These are phyloP conservation scores for Mangifera indica DNA, from an alignment of 345 rosid genomes.

Conservation along the genomic window DNA sequence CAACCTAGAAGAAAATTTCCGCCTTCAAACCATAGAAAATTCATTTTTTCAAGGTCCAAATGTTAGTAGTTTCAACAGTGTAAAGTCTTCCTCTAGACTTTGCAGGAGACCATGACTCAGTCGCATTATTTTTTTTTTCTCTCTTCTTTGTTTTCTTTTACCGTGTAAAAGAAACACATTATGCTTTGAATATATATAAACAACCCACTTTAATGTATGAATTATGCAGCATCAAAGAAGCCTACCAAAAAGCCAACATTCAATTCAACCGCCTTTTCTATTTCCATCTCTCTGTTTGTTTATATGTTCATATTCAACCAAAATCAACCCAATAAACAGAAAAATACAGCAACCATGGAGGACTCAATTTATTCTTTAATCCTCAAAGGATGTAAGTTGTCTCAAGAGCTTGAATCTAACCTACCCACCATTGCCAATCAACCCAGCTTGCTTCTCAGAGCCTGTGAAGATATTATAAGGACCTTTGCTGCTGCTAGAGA, in stretches of 20 bases:
- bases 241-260: not conserved
- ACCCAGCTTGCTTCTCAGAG: conserved; percentile 30
- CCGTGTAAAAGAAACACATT: conserved; percentile 13
- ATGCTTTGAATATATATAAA: conserved; percentile 9
- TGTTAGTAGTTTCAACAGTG: conserved; percentile 13
- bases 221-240: conserved; percentile 4
- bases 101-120: conserved; percentile 18
- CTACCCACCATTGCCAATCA: conserved; percentile 31
- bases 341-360: conserved; percentile 26
- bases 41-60: conserved; percentile 10
- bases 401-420: conserved; percentile 47
- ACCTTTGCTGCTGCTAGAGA: conserved; percentile 35
- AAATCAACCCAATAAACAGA: not conserved
- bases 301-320: not conserved
- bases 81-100: conserved; percentile 28
- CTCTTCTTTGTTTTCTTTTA: not conserved
- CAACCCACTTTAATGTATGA: no score
- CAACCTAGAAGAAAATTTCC: not conserved
- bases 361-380: conserved; percentile 39
- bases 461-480: conserved; percentile 45
- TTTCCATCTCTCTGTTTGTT: no score
- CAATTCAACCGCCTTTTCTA: not conserved
- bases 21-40: conserved; percentile 21
- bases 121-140: not conserved
- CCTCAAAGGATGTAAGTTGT: conserved; percentile 46